Conservation (phyloP, 805 yeast genomes). For the Debaryomyces castellii region DNA sequence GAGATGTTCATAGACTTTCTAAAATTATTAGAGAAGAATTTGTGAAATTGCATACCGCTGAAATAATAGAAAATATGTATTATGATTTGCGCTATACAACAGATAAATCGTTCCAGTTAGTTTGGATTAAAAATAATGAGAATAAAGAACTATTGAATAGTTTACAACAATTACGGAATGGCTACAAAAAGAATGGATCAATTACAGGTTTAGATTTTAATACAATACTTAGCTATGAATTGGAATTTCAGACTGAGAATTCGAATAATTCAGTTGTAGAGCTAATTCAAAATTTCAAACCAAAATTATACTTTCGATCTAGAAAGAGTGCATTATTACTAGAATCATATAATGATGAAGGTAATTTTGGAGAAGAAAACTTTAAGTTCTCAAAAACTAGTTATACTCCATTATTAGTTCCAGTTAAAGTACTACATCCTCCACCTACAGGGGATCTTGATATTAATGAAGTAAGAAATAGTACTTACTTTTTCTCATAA, state of each 20-base stretch:
- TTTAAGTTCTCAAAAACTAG: conserved; percentile 3
- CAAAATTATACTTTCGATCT: conserved; percentile 18
- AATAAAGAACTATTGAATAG: conserved; percentile 9
- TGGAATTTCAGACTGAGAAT: conserved; percentile 6
- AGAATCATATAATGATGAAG: conserved; percentile 4
- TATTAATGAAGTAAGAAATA: conserved; percentile 27
- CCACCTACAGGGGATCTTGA: conserved; percentile 36
- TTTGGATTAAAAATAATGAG: conserved; percentile 23
- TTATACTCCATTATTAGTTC: conserved; percentile 28
- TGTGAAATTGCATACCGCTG: conserved; percentile 29
- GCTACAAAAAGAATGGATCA: conserved; percentile 2
- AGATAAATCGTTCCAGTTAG: conserved; percentile 28
- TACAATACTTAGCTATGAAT: conserved; percentile 12
- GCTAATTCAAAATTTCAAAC: conserved; percentile 20
- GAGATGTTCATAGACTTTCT: conserved; percentile 27
- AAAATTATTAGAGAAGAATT: conserved; percentile 32
- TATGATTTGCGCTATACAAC: conserved; percentile 25
- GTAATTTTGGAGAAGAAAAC: background rate
- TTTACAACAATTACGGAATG: conserved; percentile 6
- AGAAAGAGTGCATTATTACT: conserved; percentile 2
- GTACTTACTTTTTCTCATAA: conserved; percentile 39
- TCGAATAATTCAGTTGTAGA: background rate
- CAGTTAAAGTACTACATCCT: conserved; percentile 24
- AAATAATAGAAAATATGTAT: conserved; percentile 23
- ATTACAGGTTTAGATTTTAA: conserved; percentile 4